A percentile compares a stretch with the other conserved stretches of the same genome.
phyloP scores from a whole-genome alignment of 768 basidiomycete genomes.

The Chalciporus sphaerocephalus region DNA sequence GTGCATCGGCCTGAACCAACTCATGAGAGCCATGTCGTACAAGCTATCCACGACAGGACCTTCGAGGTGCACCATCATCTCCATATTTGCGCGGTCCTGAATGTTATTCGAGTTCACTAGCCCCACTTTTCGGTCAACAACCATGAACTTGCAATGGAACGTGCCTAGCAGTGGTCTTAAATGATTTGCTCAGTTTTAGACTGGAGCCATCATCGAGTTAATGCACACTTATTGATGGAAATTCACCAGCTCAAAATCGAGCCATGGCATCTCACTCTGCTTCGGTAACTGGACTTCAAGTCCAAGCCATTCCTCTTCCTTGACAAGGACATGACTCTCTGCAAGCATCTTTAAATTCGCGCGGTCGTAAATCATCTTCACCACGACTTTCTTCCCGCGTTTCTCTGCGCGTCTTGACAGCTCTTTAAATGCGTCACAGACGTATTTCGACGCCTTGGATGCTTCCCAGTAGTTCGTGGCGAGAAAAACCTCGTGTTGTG shows the following conservation, averaged over 20 bases:
- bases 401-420: constrained; percentile 46
- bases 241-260: constrained; percentile 59
- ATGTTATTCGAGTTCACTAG: constrained; percentile 67
- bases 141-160: constrained; percentile 68
- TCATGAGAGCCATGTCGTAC: constrained; percentile 65
- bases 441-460: constrained; percentile 46
- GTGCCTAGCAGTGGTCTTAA: constrained; percentile 53
- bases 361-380: constrained; percentile 69
- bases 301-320: constrained; percentile 40
- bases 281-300: constrained; percentile 48
- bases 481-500: constrained; percentile 60
- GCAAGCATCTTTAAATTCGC: constrained; percentile 52
- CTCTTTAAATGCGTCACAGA: constrained; percentile 49
- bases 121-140: constrained; percentile 65
- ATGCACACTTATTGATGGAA: constrained; percentile 38
- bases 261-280: constrained; percentile 52
- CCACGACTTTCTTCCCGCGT: constrained; percentile 46
- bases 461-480: constrained; percentile 63
- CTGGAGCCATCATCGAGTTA: background rate
- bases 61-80: constrained; percentile 69
- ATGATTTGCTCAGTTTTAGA: background rate
- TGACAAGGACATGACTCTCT: constrained; percentile 44
- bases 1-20: constrained; percentile 49
- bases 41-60: constrained; percentile 66
- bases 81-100: constrained; percentile 50